A percentile compares a stretch with the other conserved stretches of the same genome.
These are phyloP conservation scores for Silene vulgaris DNA, from an alignment of 179 eudicot genomes.

Conservation along the genomic window DNA sequence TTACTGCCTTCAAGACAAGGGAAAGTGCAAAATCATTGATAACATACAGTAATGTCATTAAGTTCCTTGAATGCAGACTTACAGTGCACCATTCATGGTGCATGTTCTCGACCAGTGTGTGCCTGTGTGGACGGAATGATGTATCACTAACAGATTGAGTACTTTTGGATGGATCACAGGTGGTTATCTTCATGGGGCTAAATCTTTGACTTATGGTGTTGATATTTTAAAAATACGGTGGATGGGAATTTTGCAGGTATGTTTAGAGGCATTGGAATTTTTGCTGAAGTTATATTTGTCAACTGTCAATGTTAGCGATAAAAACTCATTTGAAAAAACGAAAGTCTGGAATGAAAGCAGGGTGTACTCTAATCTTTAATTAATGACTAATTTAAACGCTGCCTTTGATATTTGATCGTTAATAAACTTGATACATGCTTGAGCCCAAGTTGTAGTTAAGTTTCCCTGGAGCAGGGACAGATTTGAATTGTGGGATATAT, in stretches of 20 bases:
- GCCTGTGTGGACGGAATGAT: slow-evolving; percentile 15
- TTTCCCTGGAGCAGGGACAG: neutral
- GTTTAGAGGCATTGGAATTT: slow-evolving; percentile 9
- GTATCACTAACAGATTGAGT: slow-evolving; percentile 7
- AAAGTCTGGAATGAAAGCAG: neutral
- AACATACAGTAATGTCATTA: neutral
- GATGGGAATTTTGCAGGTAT: slow-evolving; percentile 88
- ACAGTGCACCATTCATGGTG: neutral
- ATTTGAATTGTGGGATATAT: neutral
- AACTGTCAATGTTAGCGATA: neutral
- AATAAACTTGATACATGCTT: neutral
- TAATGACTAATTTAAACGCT: neutral
- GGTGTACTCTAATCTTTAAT: neutral
- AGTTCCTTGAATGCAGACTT: neutral
- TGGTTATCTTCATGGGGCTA: slow-evolving; percentile 77
- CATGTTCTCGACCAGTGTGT: slow-evolving; percentile 1
- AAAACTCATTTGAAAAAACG: neutral
- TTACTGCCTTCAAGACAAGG: neutral
- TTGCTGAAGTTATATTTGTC: neutral
- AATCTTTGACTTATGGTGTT: slow-evolving; percentile 74
- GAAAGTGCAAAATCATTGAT: neutral
- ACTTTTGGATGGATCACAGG: slow-evolving; percentile 42
- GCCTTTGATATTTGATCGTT: neutral
- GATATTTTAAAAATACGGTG: slow-evolving; percentile 59
- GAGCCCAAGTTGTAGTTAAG: neutral